Conservation (phyloP, 1,139 yeast species). For the Blastobotrys apis region DNA sequence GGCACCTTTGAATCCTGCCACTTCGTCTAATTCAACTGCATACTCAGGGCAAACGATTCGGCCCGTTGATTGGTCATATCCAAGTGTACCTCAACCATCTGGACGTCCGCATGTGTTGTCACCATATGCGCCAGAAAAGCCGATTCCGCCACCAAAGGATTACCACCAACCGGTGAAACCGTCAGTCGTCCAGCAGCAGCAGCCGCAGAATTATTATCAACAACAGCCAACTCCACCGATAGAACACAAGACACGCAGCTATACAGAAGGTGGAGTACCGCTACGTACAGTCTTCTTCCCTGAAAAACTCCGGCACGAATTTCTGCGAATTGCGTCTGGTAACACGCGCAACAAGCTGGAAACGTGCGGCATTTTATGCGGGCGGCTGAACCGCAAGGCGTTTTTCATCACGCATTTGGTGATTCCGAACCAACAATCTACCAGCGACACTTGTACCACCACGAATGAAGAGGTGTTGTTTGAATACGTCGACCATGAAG, state of each 20-base stretch:
- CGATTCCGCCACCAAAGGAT: slow-evolving; percentile 19
- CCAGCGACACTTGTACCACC: slow-evolving; percentile 55
- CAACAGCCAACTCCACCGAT: slow-evolving; percentile 15
- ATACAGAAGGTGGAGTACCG: slow-evolving; percentile 51
- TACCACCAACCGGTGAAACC: slow-evolving; percentile 17
- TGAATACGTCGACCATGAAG: slow-evolving; percentile 48
- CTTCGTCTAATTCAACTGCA: too few species aligned
- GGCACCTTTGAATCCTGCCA: slow-evolving; percentile 5
- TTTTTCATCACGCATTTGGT: slow-evolving; percentile 55
- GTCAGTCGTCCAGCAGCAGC: slow-evolving; percentile 2
- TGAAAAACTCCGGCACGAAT: slow-evolving; percentile 38
- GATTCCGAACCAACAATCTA: slow-evolving; percentile 56
- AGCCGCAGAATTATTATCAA: background rate
- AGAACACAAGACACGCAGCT: slow-evolving; percentile 40
- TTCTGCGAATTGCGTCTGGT: slow-evolving; percentile 42
- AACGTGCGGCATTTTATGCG: slow-evolving; percentile 62
- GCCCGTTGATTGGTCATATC: slow-evolving; percentile 18
- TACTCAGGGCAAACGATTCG: background rate
- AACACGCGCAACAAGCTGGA: slow-evolving; percentile 51
- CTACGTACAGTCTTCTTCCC: slow-evolving; percentile 51
- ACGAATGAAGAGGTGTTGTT: slow-evolving; percentile 52
- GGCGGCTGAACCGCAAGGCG: slow-evolving; percentile 51
- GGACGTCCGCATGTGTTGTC: slow-evolving; percentile 5
- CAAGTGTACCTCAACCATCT: slow-evolving; percentile 15
- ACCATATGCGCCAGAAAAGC: slow-evolving; percentile 13